phyloP scores from a whole-genome alignment of 2,329 filamentous ascomycete species.

The Cercospora citrullina region DNA sequence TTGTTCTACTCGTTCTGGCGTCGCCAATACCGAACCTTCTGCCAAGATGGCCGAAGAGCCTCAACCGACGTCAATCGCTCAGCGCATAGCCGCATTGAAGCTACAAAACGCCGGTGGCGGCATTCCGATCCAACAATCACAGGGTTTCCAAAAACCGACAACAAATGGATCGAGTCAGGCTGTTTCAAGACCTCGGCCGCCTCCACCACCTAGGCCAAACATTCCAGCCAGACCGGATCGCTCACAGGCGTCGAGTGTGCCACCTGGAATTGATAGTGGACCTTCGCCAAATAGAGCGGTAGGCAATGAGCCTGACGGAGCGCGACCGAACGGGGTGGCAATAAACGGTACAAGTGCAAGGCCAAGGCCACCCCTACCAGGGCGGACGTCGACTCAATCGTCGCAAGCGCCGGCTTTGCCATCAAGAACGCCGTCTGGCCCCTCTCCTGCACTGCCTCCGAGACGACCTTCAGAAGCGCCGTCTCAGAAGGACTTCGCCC shows the following conservation, averaged over 20 bases:
- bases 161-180: slow-evolving; percentile 22
- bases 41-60: slow-evolving; percentile 31
- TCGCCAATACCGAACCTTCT: neutral
- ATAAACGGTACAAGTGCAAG: slow-evolving; percentile 30
- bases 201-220: slow-evolving; percentile 39
- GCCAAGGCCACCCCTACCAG: slow-evolving; percentile 47
- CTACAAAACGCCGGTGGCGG: slow-evolving; percentile 45
- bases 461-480: slow-evolving; percentile 45
- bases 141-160: slow-evolving; percentile 26
- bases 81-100: slow-evolving; percentile 52
- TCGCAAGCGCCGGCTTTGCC: slow-evolving; percentile 50
- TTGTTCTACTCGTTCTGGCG: neutral
- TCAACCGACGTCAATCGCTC: slow-evolving; percentile 42
- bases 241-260: slow-evolving; percentile 41
- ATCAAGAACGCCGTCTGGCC: slow-evolving; percentile 41
- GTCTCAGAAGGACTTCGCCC: slow-evolving; percentile 29
- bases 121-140: slow-evolving; percentile 39
- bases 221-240: slow-evolving; percentile 38
- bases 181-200: slow-evolving; percentile 37
- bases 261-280: slow-evolving; percentile 42
- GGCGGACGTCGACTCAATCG: slow-evolving; percentile 42
- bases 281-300: slow-evolving; percentile 37
- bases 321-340: slow-evolving; percentile 14
- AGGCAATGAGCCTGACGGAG: slow-evolving; percentile 44
- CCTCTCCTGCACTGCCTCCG: slow-evolving; percentile 47